phyloP scores from a whole-genome alignment of 1,139 yeast species.

The Candida sojae region DNA sequence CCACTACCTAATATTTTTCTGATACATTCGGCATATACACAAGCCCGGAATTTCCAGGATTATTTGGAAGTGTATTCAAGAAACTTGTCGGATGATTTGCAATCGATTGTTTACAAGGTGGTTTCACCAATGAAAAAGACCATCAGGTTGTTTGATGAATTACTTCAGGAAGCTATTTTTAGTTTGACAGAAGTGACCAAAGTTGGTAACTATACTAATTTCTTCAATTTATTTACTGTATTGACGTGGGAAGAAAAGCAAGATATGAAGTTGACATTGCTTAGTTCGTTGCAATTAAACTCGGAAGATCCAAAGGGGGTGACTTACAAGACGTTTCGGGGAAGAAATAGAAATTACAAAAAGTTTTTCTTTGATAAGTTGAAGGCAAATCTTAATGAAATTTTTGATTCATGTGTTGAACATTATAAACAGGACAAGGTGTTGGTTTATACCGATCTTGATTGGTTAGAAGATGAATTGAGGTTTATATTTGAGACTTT shows the following conservation, averaged over 20 bases:
- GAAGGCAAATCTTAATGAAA: constrained; percentile 60
- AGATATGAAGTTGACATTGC: constrained; percentile 64
- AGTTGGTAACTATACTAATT: constrained; percentile 64
- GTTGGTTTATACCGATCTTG: constrained; percentile 67
- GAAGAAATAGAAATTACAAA: constrained; percentile 61
- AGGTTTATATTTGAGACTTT: constrained; percentile 62
- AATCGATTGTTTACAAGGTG: constrained; percentile 64
- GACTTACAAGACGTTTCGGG: constrained; percentile 39
- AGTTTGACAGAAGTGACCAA: constrained; percentile 71
- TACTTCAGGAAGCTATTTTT: constrained; percentile 59
- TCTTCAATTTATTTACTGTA: constrained; percentile 72
- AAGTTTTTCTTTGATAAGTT: constrained; percentile 63
- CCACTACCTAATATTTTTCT: constrained; percentile 61
- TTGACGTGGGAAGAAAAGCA: constrained; percentile 79
- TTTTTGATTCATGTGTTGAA: constrained; percentile 65
- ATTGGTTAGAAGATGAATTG: constrained; percentile 85
- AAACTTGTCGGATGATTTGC: constrained; percentile 66
- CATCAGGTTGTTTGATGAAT: constrained; percentile 63
- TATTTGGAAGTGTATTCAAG: constrained; percentile 59
- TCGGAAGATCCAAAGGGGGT: constrained; percentile 20
- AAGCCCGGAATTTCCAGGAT: constrained; percentile 77
- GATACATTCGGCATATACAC: constrained; percentile 70
- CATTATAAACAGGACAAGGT: constrained; percentile 57
- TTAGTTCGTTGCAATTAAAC: constrained; percentile 41
- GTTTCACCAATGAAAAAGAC: constrained; percentile 52